Evolutionary conservation across 169 alveolate species (phyloP).

Genomic region (Plasmodium berghei): DNA sequence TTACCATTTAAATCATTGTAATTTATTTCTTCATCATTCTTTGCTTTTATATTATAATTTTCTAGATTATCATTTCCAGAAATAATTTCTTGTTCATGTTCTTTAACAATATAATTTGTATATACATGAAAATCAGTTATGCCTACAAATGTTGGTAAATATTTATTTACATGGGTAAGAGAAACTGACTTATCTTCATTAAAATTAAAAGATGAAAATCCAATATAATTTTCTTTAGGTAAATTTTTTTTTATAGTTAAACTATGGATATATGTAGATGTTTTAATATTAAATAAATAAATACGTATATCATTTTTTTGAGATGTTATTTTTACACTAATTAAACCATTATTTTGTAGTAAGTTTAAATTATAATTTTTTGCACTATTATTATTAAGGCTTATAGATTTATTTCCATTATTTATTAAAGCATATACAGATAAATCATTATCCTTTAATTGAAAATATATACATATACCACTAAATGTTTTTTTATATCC

Average conservation of each 20-base stretch:
- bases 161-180: not conserved
- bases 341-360: constrained; percentile 1
- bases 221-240: constrained; percentile 52
- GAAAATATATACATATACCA: constrained; percentile 56
- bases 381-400: not conserved
- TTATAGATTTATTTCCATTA: constrained; percentile 19
- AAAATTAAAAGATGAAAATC: constrained; percentile 46
- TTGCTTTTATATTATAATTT: not conserved
- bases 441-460: constrained; percentile 23
- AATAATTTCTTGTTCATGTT: not conserved
- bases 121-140: constrained; percentile 11
- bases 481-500: constrained; percentile 49
- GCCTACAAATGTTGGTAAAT: constrained; percentile 63
- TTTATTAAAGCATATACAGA: constrained; percentile 23
- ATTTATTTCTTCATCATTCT: no score
- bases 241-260: constrained; percentile 30
- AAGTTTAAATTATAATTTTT: constrained; percentile 2
- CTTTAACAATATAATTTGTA: not conserved
- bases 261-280: constrained; percentile 19
- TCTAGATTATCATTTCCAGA: not conserved
- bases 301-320: constrained; percentile 29
- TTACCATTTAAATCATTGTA: not conserved
- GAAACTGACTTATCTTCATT: constrained; percentile 24
- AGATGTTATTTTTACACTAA: constrained; percentile 14
- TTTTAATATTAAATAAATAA: constrained; percentile 10